phyloP scores from a whole-genome alignment of 2,329 filamentous ascomycete species.

The Cercospora sp. region DNA sequence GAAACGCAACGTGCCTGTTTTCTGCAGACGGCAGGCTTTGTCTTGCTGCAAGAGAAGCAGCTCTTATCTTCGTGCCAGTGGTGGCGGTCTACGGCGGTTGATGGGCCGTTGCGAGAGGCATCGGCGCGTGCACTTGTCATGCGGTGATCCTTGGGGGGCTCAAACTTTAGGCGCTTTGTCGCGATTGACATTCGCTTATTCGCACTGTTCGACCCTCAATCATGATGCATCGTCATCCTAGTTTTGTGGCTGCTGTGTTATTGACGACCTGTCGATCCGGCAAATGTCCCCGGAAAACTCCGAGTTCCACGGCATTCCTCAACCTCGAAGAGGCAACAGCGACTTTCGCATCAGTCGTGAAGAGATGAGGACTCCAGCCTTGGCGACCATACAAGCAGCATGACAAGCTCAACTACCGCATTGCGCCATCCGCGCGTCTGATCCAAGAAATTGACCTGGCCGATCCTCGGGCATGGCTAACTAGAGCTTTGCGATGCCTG shows the following conservation, averaged over 20 bases:
- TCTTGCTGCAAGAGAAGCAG: background rate
- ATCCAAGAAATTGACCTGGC: background rate
- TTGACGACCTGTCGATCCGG: background rate
- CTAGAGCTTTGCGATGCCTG: background rate
- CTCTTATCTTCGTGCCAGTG: background rate
- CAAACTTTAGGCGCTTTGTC: background rate
- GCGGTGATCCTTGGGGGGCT: background rate
- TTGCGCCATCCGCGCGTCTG: background rate
- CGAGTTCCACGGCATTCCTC: background rate
- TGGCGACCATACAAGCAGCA: background rate
- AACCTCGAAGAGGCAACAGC: background rate
- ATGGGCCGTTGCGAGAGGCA: constrained; percentile 19
- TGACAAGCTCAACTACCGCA: background rate
- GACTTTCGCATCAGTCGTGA: background rate
- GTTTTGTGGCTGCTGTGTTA: background rate
- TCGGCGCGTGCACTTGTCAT: constrained; percentile 1
- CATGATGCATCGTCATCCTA: background rate
- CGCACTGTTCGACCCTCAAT: background rate
- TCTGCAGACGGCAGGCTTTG: background rate
- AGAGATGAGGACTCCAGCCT: background rate
- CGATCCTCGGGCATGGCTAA: background rate
- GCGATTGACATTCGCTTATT: background rate
- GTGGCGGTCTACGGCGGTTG: constrained; percentile 8
- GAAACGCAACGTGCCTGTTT: background rate
- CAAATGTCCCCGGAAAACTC: background rate